Conservation (phyloP, 257 asterid species). For the Oldenlandia corymbosa region DNA sequence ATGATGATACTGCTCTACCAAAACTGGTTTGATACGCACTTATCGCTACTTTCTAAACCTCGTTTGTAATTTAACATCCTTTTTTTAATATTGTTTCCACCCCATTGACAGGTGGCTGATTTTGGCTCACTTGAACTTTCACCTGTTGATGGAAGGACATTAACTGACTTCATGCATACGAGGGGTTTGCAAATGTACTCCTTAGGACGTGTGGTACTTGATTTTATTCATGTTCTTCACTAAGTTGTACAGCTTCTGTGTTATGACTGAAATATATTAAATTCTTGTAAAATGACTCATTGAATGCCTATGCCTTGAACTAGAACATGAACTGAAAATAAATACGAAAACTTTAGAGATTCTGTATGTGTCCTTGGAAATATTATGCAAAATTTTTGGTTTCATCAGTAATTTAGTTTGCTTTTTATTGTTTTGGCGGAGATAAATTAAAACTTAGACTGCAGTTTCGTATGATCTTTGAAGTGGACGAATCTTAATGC, state of each 20-base stretch:
- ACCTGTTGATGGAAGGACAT: constrained; percentile 81
- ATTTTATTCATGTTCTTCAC: not conserved
- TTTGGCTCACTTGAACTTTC: constrained; percentile 82
- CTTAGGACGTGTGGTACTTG: constrained; percentile 70
- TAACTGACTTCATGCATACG: constrained; percentile 83
- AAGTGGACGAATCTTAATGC: not conserved
- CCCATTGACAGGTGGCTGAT: constrained; percentile 62
- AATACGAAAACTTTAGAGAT: too few species aligned
- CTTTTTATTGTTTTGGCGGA: too few species aligned
- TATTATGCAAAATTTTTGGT: not conserved
- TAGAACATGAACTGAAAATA: too few species aligned
- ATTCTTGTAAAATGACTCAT: not conserved
- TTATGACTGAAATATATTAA: not conserved
- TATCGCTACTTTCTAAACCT: not conserved
- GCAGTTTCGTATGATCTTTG: not conserved
- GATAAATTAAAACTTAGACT: not conserved
- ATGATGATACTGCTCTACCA: constrained; percentile 68
- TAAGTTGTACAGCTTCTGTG: not conserved
- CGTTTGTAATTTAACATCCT: not conserved
- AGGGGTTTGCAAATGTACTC: constrained; percentile 78
- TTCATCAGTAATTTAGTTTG: not conserved
- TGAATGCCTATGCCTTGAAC: too few species aligned
- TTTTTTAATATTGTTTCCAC: constrained; percentile 10
- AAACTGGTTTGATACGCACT: constrained; percentile 47
- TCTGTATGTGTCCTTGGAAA: not conserved